phyloP scores from a whole-genome alignment of 805 yeast genomes.

The Alloascoidea africana region DNA sequence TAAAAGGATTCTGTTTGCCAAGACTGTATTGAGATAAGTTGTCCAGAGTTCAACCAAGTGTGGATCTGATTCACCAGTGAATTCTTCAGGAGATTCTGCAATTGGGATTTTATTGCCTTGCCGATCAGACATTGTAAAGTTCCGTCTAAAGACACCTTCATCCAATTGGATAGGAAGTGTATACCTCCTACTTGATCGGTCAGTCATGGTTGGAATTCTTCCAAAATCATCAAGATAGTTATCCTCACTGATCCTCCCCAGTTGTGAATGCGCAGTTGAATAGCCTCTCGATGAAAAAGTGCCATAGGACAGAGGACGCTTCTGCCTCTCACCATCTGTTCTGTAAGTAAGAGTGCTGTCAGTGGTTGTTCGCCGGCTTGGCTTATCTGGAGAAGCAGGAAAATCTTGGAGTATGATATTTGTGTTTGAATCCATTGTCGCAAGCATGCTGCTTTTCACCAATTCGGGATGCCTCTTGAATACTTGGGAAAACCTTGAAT shows the following conservation, averaged over 20 bases:
- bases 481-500: not conserved
- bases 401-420: not conserved
- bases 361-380: not conserved
- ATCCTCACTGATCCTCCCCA: no score
- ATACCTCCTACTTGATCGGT: not conserved
- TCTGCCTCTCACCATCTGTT: not conserved
- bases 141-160: no score
- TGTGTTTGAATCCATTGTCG: not conserved
- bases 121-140: not conserved
- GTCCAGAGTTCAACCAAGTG: not conserved
- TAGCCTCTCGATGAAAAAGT: not conserved
- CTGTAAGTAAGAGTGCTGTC: no score
- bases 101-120: no score
- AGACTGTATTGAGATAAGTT: not conserved
- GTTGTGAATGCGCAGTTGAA: no score
- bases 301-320: no score
- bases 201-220: no score
- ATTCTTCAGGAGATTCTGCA: not conserved
- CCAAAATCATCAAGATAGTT: no score
- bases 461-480: not conserved
- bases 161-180: no score
- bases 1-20: slow-evolving; percentile 1
- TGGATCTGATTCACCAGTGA: not conserved
- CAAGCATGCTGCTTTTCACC: not conserved
- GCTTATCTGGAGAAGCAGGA: not conserved